Conservation (phyloP, 2,329 filamentous ascomycete genomes). For the Pyricularia sp. region DNA sequence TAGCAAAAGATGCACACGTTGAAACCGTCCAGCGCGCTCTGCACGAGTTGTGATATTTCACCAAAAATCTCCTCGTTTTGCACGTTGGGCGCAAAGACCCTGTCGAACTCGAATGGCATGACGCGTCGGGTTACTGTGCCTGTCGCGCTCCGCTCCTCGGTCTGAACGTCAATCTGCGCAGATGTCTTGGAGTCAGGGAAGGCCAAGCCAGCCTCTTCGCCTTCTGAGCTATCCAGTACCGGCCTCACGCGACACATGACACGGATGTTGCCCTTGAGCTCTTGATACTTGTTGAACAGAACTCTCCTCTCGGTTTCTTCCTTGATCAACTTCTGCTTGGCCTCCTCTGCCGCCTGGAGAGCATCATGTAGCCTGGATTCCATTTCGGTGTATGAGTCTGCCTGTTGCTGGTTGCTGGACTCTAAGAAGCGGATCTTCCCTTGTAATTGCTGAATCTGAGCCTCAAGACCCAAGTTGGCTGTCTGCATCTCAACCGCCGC, state of each 20-base stretch:
- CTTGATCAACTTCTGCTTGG: conserved; percentile 71
- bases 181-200: conserved; percentile 77
- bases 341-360: conserved; percentile 51
- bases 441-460: conserved; percentile 59
- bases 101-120: conserved; percentile 81
- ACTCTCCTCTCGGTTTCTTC: conserved; percentile 86
- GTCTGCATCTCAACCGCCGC: conserved; percentile 45
- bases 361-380: conserved; percentile 72
- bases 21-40: conserved; percentile 91
- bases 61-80: conserved; percentile 83
- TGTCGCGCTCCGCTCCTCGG: conserved; percentile 71
- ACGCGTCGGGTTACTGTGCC: conserved; percentile 65
- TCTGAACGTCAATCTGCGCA: conserved; percentile 76
- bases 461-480: conserved; percentile 56
- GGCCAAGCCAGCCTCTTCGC: conserved; percentile 57
- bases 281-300: conserved; percentile 94
- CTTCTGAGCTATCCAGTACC: conserved; percentile 43
- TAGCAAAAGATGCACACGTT: conserved; percentile 99
- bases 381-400: conserved; percentile 70
- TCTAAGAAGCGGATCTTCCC: conserved; percentile 83
- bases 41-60: conserved; percentile 92
- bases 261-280: conserved; percentile 94
- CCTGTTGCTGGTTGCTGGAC: conserved; percentile 79
- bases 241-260: conserved; percentile 96
- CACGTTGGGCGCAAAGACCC: conserved; percentile 68